These are phyloP conservation scores for Penicillium longicatenatum DNA, from an alignment of 495 filamentous ascomycete species.

Conservation along the genomic window DNA sequence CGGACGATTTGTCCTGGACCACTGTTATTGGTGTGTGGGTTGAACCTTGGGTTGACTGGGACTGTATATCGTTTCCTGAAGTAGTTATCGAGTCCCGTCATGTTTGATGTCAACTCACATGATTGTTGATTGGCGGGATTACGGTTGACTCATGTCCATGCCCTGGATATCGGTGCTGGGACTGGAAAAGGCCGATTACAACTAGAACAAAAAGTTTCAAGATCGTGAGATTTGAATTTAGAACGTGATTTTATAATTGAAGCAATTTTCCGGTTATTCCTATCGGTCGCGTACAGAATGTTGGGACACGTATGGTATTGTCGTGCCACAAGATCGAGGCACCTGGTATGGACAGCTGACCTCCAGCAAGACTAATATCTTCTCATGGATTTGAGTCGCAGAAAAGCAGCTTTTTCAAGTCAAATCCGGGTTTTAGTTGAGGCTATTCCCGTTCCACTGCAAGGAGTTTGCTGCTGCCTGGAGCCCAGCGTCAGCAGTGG, in stretches of 20 bases:
- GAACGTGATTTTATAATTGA: neutral
- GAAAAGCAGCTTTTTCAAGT: neutral
- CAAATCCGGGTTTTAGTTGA: neutral
- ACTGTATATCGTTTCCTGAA: slow-evolving; percentile 32
- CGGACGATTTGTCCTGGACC: slow-evolving; percentile 1
- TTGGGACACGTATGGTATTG: neutral
- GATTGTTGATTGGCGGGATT: neutral
- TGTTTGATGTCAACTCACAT: neutral
- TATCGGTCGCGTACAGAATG: neutral
- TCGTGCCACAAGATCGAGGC: neutral
- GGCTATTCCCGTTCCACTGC: slow-evolving; percentile 4
- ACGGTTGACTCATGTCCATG: neutral
- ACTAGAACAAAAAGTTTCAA: too few species aligned
- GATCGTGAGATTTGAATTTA: too few species aligned
- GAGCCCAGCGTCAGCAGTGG: neutral
- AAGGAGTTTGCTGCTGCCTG: slow-evolving; percentile 8
- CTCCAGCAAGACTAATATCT: neutral
- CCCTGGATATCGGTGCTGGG: neutral
- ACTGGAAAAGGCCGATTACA: neutral
- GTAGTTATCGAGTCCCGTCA: slow-evolving; percentile 40
- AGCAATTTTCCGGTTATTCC: neutral
- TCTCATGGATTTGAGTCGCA: neutral
- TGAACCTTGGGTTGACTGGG: slow-evolving; percentile 8
- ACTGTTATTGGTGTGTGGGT: slow-evolving; percentile 14
- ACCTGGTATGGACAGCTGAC: neutral